phyloP scores from a whole-genome alignment of 768 basidiomycete species.

The Cystofilobasidium capitatum region DNA sequence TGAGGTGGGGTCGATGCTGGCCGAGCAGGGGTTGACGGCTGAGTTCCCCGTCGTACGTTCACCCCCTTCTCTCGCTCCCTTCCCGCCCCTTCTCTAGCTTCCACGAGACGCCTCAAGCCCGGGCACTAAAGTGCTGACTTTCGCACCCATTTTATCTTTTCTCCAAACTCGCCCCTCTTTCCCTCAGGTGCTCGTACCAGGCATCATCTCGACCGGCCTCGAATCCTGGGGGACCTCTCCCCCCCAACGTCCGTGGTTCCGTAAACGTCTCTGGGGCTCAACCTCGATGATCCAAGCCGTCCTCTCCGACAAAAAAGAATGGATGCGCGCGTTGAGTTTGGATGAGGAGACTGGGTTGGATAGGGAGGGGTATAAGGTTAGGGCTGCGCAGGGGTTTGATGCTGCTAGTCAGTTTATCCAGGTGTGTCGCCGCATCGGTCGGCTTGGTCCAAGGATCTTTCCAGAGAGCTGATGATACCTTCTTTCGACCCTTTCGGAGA shows the following conservation, averaged over 20 bases:
- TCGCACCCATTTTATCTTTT: background rate
- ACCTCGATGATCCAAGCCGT: slow-evolving; percentile 37
- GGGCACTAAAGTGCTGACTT: background rate
- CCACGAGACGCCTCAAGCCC: no score
- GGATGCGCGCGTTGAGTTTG: slow-evolving; percentile 82
- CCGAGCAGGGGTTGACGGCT: slow-evolving; percentile 15
- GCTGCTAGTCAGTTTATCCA: slow-evolving; percentile 63
- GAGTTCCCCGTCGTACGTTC: slow-evolving; percentile 16
- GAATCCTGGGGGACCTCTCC: slow-evolving; percentile 89
- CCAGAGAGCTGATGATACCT: slow-evolving; percentile 36
- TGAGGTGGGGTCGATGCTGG: slow-evolving; percentile 15
- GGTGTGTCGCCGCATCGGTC: background rate
- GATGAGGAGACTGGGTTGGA: slow-evolving; percentile 88
- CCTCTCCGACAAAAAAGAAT: slow-evolving; percentile 46
- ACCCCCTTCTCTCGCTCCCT: background rate
- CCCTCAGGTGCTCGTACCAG: slow-evolving; percentile 3
- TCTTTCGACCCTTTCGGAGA: slow-evolving; percentile 39
- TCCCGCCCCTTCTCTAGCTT: no score
- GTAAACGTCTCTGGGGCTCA: slow-evolving; percentile 59
- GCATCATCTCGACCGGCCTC: slow-evolving; percentile 46
- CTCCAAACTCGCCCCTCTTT: background rate
- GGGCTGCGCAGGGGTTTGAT: slow-evolving; percentile 85
- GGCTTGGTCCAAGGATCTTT: no score
- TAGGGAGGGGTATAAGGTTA: slow-evolving; percentile 69
- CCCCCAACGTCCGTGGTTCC: slow-evolving; percentile 77